Conservation (phyloP, 768 basidiomycete genomes). For the Grammothele lineata region DNA sequence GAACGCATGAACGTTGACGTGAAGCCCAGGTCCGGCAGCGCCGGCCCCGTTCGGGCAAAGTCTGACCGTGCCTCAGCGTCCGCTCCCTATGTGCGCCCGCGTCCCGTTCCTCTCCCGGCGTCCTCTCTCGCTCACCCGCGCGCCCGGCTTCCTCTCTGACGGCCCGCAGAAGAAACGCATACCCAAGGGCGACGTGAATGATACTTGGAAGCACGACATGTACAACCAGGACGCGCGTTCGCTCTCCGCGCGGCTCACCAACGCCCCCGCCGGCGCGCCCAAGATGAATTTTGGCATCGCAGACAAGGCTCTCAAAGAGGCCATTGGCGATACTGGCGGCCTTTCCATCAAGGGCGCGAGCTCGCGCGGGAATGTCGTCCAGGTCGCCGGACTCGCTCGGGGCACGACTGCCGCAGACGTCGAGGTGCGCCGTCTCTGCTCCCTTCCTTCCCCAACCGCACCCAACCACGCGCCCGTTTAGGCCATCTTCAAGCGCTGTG, state of each 20-base stretch:
- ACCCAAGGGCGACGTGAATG: slow-evolving; percentile 63
- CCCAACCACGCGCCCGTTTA: slow-evolving; percentile 11
- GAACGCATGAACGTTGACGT: slow-evolving; percentile 40
- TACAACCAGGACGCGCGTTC: slow-evolving; percentile 31
- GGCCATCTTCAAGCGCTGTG: slow-evolving; percentile 82
- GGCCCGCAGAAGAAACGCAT: slow-evolving; percentile 40
- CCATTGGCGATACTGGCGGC: slow-evolving; percentile 34
- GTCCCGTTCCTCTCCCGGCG: background rate
- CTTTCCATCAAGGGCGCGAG: slow-evolving; percentile 71
- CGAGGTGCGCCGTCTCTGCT: slow-evolving; percentile 31
- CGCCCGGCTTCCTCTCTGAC: background rate
- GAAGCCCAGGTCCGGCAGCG: slow-evolving; percentile 1
- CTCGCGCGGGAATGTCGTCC: slow-evolving; percentile 60
- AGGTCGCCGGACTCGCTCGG: slow-evolving; percentile 66
- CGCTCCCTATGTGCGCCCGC: slow-evolving; percentile 21
- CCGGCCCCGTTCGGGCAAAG: slow-evolving; percentile 21
- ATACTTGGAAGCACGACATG: slow-evolving; percentile 69
- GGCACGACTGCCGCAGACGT: slow-evolving; percentile 85
- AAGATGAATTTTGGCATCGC: slow-evolving; percentile 53
- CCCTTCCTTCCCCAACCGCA: background rate
- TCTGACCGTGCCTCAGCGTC: slow-evolving; percentile 15
- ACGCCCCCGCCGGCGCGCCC: slow-evolving; percentile 37
- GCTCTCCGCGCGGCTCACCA: slow-evolving; percentile 53
- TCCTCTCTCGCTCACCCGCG: background rate
- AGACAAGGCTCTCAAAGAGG: slow-evolving; percentile 63